Base-by-base conservation (phyloP, 257 asterid species). In the Coffea canephora region DNA sequence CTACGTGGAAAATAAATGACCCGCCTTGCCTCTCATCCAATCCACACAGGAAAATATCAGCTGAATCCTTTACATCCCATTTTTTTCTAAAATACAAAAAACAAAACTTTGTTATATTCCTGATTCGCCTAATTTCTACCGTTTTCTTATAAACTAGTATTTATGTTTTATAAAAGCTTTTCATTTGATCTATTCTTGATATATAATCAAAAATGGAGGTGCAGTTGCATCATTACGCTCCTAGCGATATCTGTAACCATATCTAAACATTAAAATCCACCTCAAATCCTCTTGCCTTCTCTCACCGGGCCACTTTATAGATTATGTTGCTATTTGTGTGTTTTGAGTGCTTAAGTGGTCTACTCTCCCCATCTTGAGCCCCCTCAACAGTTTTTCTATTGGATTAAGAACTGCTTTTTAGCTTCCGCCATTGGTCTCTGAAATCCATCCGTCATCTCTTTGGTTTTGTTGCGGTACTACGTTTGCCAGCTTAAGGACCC, bases 281-380 rank as follows among this genome's bases (percentile, higher is more conserved):
- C 83, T 87, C 83, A 74, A 81, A 80, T 83, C 82, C 76, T 77
- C 69, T 64, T 64, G 72, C 84, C 84, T 78, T 87, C 89, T 85
- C 85, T 81, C 80, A 54, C 80, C 82, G 81, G 84, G 69, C 73
- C 73, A 80, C 84, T 69, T 85, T 77, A 73, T 82, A 27, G 19
- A 13, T 18, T 57, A 75, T 75, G 48, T 68, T 83, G 69, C 83
- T 55, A 69, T 77, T 74, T 83, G 83, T 67, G 74, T 84, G 67
- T 82, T 72, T n/a, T 67, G 55, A 16, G 57, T 72, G 75, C 50
- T 14, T 62, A 62, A 16, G 57, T 72, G 75, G 59, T 23, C 23
- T 73, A 62, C 73, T 70, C 6, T 78, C 45, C 45, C 45, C 27
- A 46, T 55, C 77, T 73, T n/a, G 48, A 73, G 67, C 65, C 77